Conservation (phyloP, 441 rosid genomes). For the Eruca vesicaria region DNA sequence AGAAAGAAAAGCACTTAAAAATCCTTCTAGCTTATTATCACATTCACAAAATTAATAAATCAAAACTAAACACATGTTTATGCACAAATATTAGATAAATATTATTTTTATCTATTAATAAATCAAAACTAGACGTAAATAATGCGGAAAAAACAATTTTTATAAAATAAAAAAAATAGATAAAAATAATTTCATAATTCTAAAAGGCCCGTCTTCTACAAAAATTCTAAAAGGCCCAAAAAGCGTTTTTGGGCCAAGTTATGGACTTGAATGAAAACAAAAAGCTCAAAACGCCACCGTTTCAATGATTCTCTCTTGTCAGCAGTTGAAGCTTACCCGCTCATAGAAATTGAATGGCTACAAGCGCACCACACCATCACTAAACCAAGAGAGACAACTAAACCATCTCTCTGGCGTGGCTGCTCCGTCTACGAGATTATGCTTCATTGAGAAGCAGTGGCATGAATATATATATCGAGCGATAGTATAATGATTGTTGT, state of each 20-base stretch:
- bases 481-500: background rate
- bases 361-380: constrained; percentile 28
- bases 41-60: background rate
- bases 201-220: background rate
- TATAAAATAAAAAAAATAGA: background rate
- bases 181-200: background rate
- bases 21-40: background rate
- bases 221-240: background rate
- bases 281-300: constrained; percentile 20
- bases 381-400: background rate
- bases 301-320: background rate
- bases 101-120: background rate
- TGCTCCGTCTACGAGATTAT: background rate
- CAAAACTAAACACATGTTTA: background rate
- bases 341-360: constrained; percentile 40
- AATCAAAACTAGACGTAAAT: background rate
- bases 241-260: background rate
- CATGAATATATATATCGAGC: background rate
- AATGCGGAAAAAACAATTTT: no score
- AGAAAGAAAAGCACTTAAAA: background rate
- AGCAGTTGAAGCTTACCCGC: constrained; percentile 26
- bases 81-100: background rate
- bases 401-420: background rate
- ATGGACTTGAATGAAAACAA: background rate
- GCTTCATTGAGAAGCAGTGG: background rate